A percentile compares a stretch with the other conserved stretches of the same genome.
phyloP scores from a whole-genome alignment of 768 basidiomycete genomes.

The Pisolithus sp. region DNA sequence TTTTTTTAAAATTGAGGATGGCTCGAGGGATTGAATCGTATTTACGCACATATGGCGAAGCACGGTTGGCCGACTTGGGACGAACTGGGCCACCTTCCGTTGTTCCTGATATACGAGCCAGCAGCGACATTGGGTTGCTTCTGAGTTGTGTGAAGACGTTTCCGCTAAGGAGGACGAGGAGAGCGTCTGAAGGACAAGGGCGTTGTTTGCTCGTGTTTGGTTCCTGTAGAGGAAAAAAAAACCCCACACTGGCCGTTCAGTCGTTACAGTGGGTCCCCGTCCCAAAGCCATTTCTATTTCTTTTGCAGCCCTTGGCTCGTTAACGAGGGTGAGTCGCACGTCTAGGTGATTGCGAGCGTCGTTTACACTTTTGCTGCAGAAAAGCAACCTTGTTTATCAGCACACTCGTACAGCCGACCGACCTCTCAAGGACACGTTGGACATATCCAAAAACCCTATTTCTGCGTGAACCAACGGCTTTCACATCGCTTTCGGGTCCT shows the following conservation, averaged over 20 bases:
- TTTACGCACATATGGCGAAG: conserved; percentile 31
- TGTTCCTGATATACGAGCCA: conserved; percentile 23
- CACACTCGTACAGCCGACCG: too few species aligned
- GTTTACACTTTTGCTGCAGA: too few species aligned
- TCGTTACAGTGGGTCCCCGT: too few species aligned
- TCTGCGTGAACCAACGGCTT: background rate
- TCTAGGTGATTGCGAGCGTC: too few species aligned
- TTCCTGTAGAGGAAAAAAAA: background rate
- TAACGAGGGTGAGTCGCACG: too few species aligned
- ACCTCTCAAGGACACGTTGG: too few species aligned
- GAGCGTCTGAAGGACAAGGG: background rate
- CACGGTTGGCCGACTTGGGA: conserved; percentile 24
- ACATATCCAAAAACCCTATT: too few species aligned
- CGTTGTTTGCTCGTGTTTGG: background rate
- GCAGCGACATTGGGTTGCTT: conserved; percentile 20
- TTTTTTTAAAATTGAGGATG: conserved; percentile 16
- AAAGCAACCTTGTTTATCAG: too few species aligned
- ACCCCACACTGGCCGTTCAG: background rate
- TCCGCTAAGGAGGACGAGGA: background rate
- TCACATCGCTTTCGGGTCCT: background rate
- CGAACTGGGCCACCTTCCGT: conserved; percentile 27
- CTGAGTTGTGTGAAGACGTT: background rate
- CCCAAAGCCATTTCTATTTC: too few species aligned
- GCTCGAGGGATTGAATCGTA: conserved; percentile 24
- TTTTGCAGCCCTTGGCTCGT: too few species aligned